Evolutionary conservation across 345 rosid species (phyloP).

Genomic region (Citrus reticulata): DNA sequence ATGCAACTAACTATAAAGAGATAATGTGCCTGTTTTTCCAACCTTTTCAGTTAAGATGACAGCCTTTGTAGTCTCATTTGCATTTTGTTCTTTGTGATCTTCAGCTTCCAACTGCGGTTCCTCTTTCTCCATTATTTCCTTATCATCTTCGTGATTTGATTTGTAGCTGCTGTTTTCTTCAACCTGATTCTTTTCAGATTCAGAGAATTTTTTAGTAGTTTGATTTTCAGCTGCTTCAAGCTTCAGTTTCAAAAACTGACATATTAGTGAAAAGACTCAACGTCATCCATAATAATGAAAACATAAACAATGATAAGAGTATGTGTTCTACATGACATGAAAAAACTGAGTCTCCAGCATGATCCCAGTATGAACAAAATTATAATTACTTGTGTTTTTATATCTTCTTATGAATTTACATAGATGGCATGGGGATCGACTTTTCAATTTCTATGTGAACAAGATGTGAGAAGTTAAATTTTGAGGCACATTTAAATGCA

Average conservation of each 20-base stretch:
- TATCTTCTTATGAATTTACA: background rate
- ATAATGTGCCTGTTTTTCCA: background rate
- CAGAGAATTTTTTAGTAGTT: slow-evolving; percentile 10
- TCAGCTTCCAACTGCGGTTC: slow-evolving; percentile 16
- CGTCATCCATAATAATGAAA: background rate
- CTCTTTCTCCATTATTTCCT: slow-evolving; percentile 19
- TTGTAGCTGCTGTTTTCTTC: slow-evolving; percentile 10
- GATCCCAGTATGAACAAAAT: background rate
- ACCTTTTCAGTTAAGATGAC: slow-evolving; percentile 41
- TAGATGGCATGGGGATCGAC: background rate
- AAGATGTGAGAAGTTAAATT: background rate
- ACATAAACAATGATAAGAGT: no score
- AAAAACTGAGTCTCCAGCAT: background rate
- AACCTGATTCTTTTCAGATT: background rate
- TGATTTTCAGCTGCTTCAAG: slow-evolving; percentile 18
- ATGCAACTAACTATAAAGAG: background rate
- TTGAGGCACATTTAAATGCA: slow-evolving; percentile 2
- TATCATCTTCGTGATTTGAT: slow-evolving; percentile 14
- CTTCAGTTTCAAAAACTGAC: slow-evolving; percentile 23
- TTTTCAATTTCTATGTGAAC: background rate
- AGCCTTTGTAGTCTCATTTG: slow-evolving; percentile 21
- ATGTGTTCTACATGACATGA: no score
- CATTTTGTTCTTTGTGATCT: slow-evolving; percentile 23
- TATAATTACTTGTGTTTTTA: background rate
- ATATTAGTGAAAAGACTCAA: slow-evolving; percentile 11